Evolutionary conservation across 805 yeast species (phyloP).

Genomic region (Brettanomyces nanus): DNA sequence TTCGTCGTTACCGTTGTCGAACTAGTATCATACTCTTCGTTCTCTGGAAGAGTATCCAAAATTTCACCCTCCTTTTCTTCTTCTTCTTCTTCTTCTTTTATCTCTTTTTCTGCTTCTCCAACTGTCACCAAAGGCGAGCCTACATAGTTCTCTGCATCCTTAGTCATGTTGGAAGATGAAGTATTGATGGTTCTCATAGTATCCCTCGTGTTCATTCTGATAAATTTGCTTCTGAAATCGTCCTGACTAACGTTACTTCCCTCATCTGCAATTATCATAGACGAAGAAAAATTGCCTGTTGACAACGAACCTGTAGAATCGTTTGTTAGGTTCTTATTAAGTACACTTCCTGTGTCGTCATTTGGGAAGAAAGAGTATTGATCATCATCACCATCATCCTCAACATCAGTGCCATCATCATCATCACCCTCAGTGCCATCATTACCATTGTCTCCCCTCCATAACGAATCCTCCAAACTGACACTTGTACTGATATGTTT

Average conservation of each 20-base stretch:
- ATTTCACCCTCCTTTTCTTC: not conserved
- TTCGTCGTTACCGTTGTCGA: too few species aligned
- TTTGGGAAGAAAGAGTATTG: conserved; percentile 16
- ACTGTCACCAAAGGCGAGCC: not conserved
- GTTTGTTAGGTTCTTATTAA: conserved; percentile 3
- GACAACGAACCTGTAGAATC: conserved; percentile 20
- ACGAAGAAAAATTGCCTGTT: conserved; percentile 10
- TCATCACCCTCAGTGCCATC: too few species aligned
- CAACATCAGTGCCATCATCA: conserved; percentile 11
- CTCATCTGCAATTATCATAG: conserved; percentile 2
- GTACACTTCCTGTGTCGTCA: conserved; percentile 14
- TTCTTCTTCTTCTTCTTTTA: not conserved
- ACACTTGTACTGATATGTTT: not conserved
- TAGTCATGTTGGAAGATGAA: not conserved
- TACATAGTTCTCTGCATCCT: not conserved
- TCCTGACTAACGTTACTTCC: conserved; percentile 9
- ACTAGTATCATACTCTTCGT: not conserved
- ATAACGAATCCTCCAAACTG: not conserved
- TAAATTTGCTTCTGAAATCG: conserved; percentile 16
- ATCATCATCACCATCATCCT: conserved; percentile 12
- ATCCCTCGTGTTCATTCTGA: conserved; percentile 18
- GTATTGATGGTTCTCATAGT: conserved; percentile 8
- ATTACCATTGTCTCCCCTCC: conserved; percentile 8
- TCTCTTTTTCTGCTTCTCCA: not conserved
- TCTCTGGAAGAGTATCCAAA: not conserved